Conservation (phyloP, 805 yeast species). For the Kazachstania bromeliacearum region DNA sequence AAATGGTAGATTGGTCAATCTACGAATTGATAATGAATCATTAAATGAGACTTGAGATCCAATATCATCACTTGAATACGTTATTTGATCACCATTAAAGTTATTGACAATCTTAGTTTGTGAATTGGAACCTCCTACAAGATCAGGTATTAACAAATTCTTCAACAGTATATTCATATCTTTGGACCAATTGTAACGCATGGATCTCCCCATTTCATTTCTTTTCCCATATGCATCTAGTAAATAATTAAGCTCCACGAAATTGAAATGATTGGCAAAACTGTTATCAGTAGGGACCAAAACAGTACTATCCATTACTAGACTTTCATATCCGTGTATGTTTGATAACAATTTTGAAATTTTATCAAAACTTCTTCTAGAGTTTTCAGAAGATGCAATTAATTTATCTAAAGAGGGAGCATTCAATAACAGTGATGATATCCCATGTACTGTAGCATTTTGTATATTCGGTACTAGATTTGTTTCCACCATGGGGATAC, state of each 20-base stretch:
- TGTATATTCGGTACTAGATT: slow-evolving; percentile 54
- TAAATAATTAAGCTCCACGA: slow-evolving; percentile 40
- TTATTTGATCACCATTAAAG: slow-evolving; percentile 19
- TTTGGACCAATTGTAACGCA: slow-evolving; percentile 12
- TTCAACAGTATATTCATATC: slow-evolving; percentile 15
- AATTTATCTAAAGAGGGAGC: slow-evolving; percentile 31
- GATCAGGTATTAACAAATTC: slow-evolving; percentile 33
- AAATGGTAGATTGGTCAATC: slow-evolving; percentile 34
- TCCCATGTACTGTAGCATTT: slow-evolving; percentile 58
- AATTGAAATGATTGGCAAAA: slow-evolving; percentile 27
- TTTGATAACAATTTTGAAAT: neutral
- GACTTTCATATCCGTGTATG: neutral
- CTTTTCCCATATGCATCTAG: slow-evolving; percentile 11
- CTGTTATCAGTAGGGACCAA: slow-evolving; percentile 39
- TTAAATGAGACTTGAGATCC: slow-evolving; percentile 34
- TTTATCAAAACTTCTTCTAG: neutral
- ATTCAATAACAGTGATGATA: slow-evolving; percentile 37
- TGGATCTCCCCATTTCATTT: slow-evolving; percentile 5
- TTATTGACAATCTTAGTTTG: slow-evolving; percentile 9
- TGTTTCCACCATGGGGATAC: slow-evolving; percentile 39
- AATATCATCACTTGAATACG: slow-evolving; percentile 16
- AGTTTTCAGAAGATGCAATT: neutral
- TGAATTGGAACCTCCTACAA: slow-evolving; percentile 35
- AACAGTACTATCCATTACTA: slow-evolving; percentile 31
- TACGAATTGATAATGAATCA: slow-evolving; percentile 24